Evolutionary conservation across 2,329 filamentous ascomycete genomes (phyloP).

Genomic region (Acrocalymma vagum): DNA sequence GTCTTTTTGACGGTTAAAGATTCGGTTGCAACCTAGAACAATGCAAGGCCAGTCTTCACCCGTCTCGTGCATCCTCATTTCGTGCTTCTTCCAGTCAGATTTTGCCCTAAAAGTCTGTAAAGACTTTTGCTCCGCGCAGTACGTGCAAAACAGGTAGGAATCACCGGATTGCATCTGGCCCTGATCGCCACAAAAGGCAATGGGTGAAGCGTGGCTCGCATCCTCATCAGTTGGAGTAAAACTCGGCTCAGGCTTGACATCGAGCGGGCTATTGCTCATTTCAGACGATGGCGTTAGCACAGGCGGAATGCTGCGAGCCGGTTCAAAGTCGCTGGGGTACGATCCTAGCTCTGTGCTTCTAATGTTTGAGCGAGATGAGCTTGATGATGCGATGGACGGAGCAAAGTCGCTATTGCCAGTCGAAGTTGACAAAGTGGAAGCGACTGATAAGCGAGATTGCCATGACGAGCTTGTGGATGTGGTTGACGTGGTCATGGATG

Average conservation of each 20-base stretch:
- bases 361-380: slow-evolving; percentile 38
- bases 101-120: slow-evolving; percentile 49
- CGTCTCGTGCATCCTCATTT: slow-evolving; percentile 50
- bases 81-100: slow-evolving; percentile 51
- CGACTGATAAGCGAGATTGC: slow-evolving; percentile 43
- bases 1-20: slow-evolving; percentile 47
- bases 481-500: slow-evolving; percentile 38
- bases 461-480: slow-evolving; percentile 41
- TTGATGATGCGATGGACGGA: slow-evolving; percentile 39
- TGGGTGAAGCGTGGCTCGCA: slow-evolving; percentile 37
- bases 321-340: slow-evolving; percentile 42
- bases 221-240: slow-evolving; percentile 45
- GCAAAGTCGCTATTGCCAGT: slow-evolving; percentile 37
- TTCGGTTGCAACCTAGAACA: slow-evolving; percentile 42
- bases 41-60: slow-evolving; percentile 48
- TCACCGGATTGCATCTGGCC: slow-evolving; percentile 35
- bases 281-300: slow-evolving; percentile 42
- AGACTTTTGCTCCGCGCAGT: slow-evolving; percentile 44
- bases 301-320: slow-evolving; percentile 39
- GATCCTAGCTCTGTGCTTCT: slow-evolving; percentile 42
- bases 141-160: slow-evolving; percentile 49
- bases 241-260: slow-evolving; percentile 35
- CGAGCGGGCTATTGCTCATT: slow-evolving; percentile 39
- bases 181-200: slow-evolving; percentile 28
- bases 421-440: slow-evolving; percentile 41